Conservation (phyloP, 1,284 basidiomycete genomes). For the Cerioporus squamosus region DNA sequence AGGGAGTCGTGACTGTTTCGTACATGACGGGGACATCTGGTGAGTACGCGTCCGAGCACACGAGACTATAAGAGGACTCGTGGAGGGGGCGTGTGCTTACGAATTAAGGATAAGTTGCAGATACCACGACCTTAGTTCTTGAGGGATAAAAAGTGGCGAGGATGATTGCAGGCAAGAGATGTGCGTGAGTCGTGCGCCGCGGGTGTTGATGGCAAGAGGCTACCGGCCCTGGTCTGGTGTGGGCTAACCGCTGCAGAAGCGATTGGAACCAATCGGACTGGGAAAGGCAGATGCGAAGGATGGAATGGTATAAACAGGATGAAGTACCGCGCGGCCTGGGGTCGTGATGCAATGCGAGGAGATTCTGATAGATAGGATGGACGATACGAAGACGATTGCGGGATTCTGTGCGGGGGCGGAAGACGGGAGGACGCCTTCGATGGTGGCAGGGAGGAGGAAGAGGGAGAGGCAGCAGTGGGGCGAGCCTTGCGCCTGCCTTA, state of each 20-base stretch:
- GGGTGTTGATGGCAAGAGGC: conserved; percentile 21
- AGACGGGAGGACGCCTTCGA: conserved; percentile 22
- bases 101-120: conserved; percentile 65
- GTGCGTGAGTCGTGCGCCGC: conserved; percentile 29
- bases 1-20: conserved; percentile 59
- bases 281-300: conserved; percentile 45
- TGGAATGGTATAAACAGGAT: conserved; percentile 69
- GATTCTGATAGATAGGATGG: conserved; percentile 36
- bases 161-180: conserved; percentile 50
- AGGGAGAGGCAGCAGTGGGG: conserved; percentile 43
- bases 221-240: conserved; percentile 24
- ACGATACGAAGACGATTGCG: conserved; percentile 13
- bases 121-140: conserved; percentile 48
- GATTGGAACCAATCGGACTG: conserved; percentile 27
- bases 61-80: conserved; percentile 16
- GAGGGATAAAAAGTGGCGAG: conserved; percentile 51
- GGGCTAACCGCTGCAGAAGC: conserved; percentile 18
- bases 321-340: conserved; percentile 40
- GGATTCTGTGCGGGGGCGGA: conserved; percentile 4
- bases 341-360: conserved; percentile 48
- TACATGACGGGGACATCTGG: conserved; percentile 51
- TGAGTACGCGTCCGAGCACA: conserved; percentile 30
- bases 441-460: conserved; percentile 30
- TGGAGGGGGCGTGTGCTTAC: conserved; percentile 40
- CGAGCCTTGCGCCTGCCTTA: conserved; percentile 48